Evolutionary conservation across 768 basidiomycete genomes (phyloP).

Genomic region (Multifurca ochricompacta): DNA sequence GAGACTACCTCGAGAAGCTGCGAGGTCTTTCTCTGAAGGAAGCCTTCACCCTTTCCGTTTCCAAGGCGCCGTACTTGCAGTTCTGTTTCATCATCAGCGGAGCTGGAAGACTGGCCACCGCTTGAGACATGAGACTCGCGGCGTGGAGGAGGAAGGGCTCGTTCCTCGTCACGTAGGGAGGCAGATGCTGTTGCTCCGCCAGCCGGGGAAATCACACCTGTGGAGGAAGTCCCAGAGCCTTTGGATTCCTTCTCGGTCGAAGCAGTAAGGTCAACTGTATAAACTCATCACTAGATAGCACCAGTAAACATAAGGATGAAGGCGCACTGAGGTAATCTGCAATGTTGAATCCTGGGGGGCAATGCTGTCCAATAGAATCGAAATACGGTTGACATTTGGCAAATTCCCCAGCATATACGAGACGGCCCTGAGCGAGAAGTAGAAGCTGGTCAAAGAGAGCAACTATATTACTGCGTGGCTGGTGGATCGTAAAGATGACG

Average conservation of each 20-base stretch:
- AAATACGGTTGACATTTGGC: constrained; percentile 76
- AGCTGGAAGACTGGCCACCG: constrained; percentile 28
- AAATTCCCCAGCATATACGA: constrained; percentile 79
- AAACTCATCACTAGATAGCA: constrained; percentile 14
- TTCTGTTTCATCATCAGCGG: constrained; percentile 42
- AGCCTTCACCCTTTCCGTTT: constrained; percentile 31
- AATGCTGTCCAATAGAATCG: constrained; percentile 65
- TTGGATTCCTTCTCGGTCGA: constrained; percentile 35
- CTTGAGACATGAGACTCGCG: background rate
- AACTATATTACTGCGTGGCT: constrained; percentile 96
- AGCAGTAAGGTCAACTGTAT: constrained; percentile 38
- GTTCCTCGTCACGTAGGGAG: constrained; percentile 64
- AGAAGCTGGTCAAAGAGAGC: constrained; percentile 90
- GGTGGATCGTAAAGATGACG: constrained; percentile 96
- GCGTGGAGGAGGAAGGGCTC: constrained; percentile 32
- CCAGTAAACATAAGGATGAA: background rate
- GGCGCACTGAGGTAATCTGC: constrained; percentile 88
- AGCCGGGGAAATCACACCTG: constrained; percentile 27
- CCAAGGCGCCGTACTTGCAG: constrained; percentile 39
- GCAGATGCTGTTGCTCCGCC: constrained; percentile 26
- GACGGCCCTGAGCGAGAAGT: constrained; percentile 73
- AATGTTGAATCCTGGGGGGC: constrained; percentile 93
- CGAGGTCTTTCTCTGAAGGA: constrained; percentile 65
- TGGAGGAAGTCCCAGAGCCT: constrained; percentile 27
- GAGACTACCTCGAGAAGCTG: constrained; percentile 57